Percentiles rank a stretch among this genome's conserved stretches.
These are phyloP conservation scores for Lactifluus volemus DNA, from an alignment of 768 basidiomycete genomes.

Conservation along the genomic window DNA sequence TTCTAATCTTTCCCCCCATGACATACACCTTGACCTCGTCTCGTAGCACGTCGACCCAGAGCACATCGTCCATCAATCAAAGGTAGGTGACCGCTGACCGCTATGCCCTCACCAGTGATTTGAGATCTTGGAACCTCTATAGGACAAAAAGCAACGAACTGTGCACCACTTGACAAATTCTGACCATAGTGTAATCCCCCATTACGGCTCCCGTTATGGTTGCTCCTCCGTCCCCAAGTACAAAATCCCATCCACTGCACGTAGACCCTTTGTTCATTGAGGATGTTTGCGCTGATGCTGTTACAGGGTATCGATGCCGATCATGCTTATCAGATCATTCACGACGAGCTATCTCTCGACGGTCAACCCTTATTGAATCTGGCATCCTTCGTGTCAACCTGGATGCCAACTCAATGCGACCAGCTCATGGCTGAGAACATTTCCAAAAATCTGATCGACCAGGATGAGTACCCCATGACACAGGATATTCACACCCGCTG, in stretches of 20 bases:
- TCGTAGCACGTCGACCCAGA: constrained; percentile 18
- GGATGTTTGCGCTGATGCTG: background rate
- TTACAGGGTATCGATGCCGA: constrained; percentile 47
- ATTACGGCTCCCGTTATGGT: constrained; percentile 57
- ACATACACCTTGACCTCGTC: background rate
- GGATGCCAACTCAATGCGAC: constrained; percentile 46
- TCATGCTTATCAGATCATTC: constrained; percentile 44
- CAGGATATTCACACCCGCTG: constrained; percentile 27
- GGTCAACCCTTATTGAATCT: constrained; percentile 52
- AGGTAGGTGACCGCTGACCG: background rate
- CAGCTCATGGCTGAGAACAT: constrained; percentile 57
- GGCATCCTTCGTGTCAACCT: constrained; percentile 61
- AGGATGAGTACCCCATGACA: constrained; percentile 60
- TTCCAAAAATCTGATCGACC: constrained; percentile 59
- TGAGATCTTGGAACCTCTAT: background rate
- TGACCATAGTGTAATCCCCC: constrained; percentile 27
- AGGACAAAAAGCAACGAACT: constrained; percentile 37
- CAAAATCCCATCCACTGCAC: constrained; percentile 46
- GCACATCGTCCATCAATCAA: constrained; percentile 11
- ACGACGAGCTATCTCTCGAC: constrained; percentile 55
- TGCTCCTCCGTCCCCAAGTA: constrained; percentile 67
- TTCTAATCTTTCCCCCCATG: background rate
- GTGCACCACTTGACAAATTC: constrained; percentile 29
- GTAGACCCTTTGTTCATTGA: background rate
- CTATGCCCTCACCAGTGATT: background rate